These are phyloP conservation scores for Paraconiothyrium sp. DNA, from an alignment of 2,329 filamentous ascomycete genomes.

Conservation along the genomic window DNA sequence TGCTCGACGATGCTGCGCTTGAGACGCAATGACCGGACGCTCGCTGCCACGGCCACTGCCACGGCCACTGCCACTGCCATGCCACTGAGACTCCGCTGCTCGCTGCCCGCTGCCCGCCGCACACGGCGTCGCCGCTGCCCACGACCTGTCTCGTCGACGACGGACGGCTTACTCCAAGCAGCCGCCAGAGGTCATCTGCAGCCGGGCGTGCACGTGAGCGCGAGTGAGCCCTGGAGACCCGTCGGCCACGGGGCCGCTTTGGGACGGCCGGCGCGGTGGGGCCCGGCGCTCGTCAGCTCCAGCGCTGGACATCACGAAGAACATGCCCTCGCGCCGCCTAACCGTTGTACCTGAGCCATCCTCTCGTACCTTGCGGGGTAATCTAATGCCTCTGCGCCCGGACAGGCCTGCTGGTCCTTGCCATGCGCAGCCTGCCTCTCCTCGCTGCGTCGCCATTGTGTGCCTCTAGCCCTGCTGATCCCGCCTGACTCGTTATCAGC, in stretches of 20 bases:
- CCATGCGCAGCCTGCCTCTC: not conserved
- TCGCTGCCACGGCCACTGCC: not conserved
- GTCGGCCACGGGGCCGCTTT: constrained; percentile 7
- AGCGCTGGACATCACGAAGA: constrained; percentile 5
- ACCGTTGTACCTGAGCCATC: constrained; percentile 9
- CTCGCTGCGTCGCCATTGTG: not conserved
- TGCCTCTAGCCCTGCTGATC: constrained; percentile 5
- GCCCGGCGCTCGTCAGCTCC: not conserved
- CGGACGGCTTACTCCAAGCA: not conserved
- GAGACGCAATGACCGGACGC: not conserved
- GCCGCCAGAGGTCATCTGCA: not conserved
- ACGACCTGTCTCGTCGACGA: too few species aligned
- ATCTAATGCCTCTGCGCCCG: not conserved
- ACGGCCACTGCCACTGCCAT: too few species aligned
- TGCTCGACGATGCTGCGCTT: not conserved
- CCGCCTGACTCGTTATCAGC: constrained; percentile 14
- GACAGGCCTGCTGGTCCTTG: not conserved
- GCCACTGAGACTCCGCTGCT: too few species aligned
- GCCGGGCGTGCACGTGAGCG: constrained; percentile 8
- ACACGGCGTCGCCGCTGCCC: not conserved
- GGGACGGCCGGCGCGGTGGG: not conserved
- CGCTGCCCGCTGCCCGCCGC: not conserved
- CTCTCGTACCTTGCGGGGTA: constrained; percentile 15
- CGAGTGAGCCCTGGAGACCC: constrained; percentile 11
- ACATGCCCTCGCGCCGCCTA: constrained; percentile 3